Base-by-base conservation (phyloP, 305 asterid species). In the Rubia tinctorum region DNA sequence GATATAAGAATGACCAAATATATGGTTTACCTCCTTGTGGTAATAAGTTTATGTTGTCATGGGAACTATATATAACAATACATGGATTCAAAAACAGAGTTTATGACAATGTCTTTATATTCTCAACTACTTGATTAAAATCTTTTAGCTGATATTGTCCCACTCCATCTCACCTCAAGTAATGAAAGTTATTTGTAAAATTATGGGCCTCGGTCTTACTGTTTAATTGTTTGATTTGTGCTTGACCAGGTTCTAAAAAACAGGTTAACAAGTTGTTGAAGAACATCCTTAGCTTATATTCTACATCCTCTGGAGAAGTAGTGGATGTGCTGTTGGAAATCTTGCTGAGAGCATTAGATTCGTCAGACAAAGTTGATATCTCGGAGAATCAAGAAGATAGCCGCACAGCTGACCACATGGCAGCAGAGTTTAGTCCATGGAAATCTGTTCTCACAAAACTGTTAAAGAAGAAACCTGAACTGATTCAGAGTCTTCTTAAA, bases 251-350 rank as follows among this genome's bases (percentile, higher is more conserved):
- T 83, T 85, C 79, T 49, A 90, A 88, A 84, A 90, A 85, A 80
- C 90, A 80, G 69, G 74, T 90, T 20, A 68, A 71, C 45, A 92
- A 88, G 82, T 75, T 87, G 62, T 51, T 90, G 82, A 88, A 84
- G 83, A 84, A 84, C 67, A 73, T 90, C 76, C 85, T 89, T 49
- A 84, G 88, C 47, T 80, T n/a, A n/a, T n/a, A n/a, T n/a, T n/a
- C 91, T 80, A 90, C 96, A 68, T 82, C 74, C 81, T 82, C 99
- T 56, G 76, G 89, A 0, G 96, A 92, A 80, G 92, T 95, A 49
- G 87, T 86, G 59, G 75, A 88, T 72, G 83, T 84, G 78, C 86
- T 95, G 68, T 71, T 92, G 87, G 93, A 92, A 72, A 82, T 87
- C 78, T 82, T 95, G 85, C 79, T 92, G 69, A 88, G 80, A 66